Base-by-base conservation (phyloP, 2,329 filamentous ascomycete species). In the Cladorrhinum sp. region DNA sequence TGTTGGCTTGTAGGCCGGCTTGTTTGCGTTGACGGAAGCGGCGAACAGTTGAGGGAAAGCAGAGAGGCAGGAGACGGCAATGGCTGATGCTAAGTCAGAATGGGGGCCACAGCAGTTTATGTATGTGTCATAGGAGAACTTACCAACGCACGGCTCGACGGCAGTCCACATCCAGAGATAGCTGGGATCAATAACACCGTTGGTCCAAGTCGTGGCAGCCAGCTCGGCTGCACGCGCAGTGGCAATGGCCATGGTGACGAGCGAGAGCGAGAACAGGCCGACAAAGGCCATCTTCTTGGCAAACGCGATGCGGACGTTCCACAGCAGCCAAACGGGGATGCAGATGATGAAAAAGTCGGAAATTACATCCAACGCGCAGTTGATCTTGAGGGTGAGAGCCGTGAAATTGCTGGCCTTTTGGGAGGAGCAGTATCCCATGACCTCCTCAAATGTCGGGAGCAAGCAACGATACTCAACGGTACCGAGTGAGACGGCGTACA, bases 41-140 rank as follows among this genome's bases (percentile, higher is more conserved):
- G n/a, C 33, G 26, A 63, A 63, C n/a, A 63, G 61, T 49, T 63
- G 61, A 1, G 61, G 61, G 23, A 63, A 63, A 14, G 61, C 55
- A 50, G 58, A 59, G 14, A 60, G 58, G 23, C 61, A 60, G 2
- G 58, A 24, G 14, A 60, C 51, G 20, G 58, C 28, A 7, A 63
- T 56, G 12, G 53, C n/a, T n/a, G n/a, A n/a, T n/a, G n/a, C n/a
- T n/a, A n/a, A n/a, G n/a, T n/a, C n/a, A n/a, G n/a, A n/a, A n/a
- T n/a, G n/a, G n/a, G n/a, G n/a, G n/a, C n/a, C n/a, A n/a, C n/a
- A n/a, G n/a, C n/a, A n/a, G n/a, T n/a, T n/a, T n/a, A n/a, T n/a
- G n/a, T n/a, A n/a, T n/a, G n/a, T n/a, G n/a, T n/a, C n/a, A n/a
- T n/a, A n/a, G n/a, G n/a, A n/a, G n/a, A n/a, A n/a, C n/a, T n/a